phyloP scores from a whole-genome alignment of 345 rosid species.

The Anastatica hierochuntica region DNA sequence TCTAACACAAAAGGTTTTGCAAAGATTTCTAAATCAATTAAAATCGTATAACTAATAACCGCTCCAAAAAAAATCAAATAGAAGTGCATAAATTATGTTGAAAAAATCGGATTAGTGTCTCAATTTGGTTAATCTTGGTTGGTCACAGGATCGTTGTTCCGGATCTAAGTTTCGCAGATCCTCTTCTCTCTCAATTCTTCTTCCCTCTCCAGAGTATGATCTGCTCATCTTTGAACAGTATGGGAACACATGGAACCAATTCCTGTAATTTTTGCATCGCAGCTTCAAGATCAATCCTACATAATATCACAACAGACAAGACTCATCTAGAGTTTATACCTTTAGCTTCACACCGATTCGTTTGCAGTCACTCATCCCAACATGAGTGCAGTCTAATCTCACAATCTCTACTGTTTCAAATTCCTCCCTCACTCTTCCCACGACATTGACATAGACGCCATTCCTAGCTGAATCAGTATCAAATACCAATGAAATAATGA shows the following conservation, averaged over 20 bases:
- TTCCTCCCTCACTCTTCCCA: conserved; percentile 58
- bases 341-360: conserved; percentile 68
- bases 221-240: conserved; percentile 81
- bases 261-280: conserved; percentile 36
- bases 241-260: conserved; percentile 76
- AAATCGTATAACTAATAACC: no score
- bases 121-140: no score
- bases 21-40: no score
- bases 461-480: conserved; percentile 55
- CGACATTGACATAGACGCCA: conserved; percentile 81
- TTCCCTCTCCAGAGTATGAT: conserved; percentile 79
- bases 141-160: no score
- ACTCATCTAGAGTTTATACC: conserved; percentile 30
- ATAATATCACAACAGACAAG: neutral
- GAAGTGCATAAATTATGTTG: no score
- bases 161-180: neutral
- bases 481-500: neutral
- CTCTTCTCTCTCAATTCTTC: neutral
- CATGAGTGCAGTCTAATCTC: conserved; percentile 73
- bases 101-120: no score
- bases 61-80: no score
- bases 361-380: conserved; percentile 78
- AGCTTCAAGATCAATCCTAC: neutral
- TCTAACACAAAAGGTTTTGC: no score
- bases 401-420: conserved; percentile 56